Evolutionary conservation across 768 basidiomycete genomes (phyloP).

Genomic region (Neoboletus magnificus): DNA sequence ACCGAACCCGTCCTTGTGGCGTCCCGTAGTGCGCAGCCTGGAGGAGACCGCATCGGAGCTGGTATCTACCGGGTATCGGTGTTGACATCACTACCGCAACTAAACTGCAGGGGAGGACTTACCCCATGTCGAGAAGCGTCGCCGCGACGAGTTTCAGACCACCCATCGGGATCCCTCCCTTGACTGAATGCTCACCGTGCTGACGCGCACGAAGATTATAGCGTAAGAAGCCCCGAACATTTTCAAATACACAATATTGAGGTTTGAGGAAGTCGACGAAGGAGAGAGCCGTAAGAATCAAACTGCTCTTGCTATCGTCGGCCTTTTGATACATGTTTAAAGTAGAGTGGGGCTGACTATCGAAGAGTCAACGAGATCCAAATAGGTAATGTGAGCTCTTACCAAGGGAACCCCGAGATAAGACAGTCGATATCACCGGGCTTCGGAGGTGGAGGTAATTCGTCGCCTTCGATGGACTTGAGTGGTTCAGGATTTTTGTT

Average conservation of each 20-base stretch:
- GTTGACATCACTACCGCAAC: background rate
- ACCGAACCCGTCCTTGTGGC: constrained; percentile 44
- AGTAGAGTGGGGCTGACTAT: constrained; percentile 68
- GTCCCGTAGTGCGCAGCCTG: constrained; percentile 49
- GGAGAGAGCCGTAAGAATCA: constrained; percentile 57
- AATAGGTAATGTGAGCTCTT: background rate
- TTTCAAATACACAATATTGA: constrained; percentile 46
- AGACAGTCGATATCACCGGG: constrained; percentile 60
- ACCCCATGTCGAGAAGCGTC: constrained; percentile 67
- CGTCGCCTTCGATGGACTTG: constrained; percentile 35
- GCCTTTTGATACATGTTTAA: constrained; percentile 71
- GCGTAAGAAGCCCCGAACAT: constrained; percentile 44
- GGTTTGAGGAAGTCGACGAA: constrained; percentile 43
- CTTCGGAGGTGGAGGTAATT: constrained; percentile 44
- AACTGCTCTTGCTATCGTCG: constrained; percentile 63
- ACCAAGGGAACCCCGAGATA: constrained; percentile 78
- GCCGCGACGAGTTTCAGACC: constrained; percentile 66
- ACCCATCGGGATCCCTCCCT: constrained; percentile 69
- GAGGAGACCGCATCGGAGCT: constrained; percentile 40
- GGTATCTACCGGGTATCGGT: constrained; percentile 34
- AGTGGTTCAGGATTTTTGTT: constrained; percentile 41
- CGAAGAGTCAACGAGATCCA: constrained; percentile 2
- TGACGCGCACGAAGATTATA: constrained; percentile 40
- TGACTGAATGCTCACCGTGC: constrained; percentile 40
- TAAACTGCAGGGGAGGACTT: constrained; percentile 6